A percentile compares a stretch with the other conserved stretches of the same genome.
phyloP scores from a whole-genome alignment of 345 rosid genomes.

The Draba incana region DNA sequence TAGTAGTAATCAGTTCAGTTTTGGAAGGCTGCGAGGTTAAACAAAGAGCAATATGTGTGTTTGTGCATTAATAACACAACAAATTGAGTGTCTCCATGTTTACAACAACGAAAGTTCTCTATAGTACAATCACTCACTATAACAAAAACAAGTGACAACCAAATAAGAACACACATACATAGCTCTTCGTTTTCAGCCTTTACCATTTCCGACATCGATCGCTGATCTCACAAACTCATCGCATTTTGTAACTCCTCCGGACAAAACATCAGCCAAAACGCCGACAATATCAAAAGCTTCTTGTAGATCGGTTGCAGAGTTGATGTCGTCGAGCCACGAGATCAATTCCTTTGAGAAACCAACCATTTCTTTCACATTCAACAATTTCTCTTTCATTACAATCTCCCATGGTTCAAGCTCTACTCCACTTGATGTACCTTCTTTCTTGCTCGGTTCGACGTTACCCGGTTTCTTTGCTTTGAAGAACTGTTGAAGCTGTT shows the following conservation, averaged over 20 bases:
- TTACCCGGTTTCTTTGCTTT: constrained; percentile 61
- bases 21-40: neutral
- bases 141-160: constrained; percentile 19
- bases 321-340: constrained; percentile 86
- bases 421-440: constrained; percentile 55
- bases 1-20: too few relatives aligned
- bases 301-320: constrained; percentile 70
- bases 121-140: constrained; percentile 32
- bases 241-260: constrained; percentile 63
- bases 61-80: constrained; percentile 29
- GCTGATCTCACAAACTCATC: constrained; percentile 84
- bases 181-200: constrained; percentile 48
- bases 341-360: constrained; percentile 83
- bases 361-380: constrained; percentile 78
- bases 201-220: constrained; percentile 68
- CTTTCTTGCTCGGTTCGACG: constrained; percentile 37
- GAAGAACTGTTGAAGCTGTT: constrained; percentile 83
- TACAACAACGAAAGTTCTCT: constrained; percentile 21
- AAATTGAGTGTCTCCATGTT: constrained; percentile 13
- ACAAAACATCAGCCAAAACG: constrained; percentile 69
- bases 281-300: constrained; percentile 90
- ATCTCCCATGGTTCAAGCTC: constrained; percentile 78
- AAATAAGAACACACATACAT: neutral
- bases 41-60: constrained; percentile 35
- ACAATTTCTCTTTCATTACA: constrained; percentile 71